Evolutionary conservation across 257 asterid species (phyloP), one percentile per base, ranked within the genome.

Genomic region (Mentha longifolia): DNA sequence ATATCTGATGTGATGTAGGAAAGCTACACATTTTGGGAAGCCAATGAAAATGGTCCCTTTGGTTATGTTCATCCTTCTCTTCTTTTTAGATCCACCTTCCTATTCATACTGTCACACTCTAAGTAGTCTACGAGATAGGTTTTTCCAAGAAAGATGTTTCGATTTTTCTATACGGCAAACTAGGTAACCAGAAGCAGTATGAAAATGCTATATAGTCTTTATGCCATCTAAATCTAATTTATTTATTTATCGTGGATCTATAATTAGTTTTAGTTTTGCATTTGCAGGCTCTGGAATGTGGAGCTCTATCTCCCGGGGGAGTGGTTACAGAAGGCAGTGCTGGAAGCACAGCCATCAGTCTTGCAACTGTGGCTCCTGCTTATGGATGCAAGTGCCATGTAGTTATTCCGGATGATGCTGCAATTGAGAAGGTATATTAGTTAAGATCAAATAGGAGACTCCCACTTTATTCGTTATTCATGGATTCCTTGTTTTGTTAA

Each of bases 341-440:
- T 41, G 98, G 98, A 77, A 94, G 98, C 87, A 89, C 96, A 0
- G 98, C 97, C 72, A 91, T 94, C 79, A 91, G 98, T 72, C 96
- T 94, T 61, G 97, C 98, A 65, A 94, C 96, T 19, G 95, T 91
- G 57, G 96, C 96, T 67, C 97, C 98, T 39, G 98, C 96, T 35
- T 89, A 82, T 80, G 97, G 97, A 74, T 94, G 98, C 77, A 87
- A 81, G 81, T 94, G 98, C 81, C 98, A 89, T 80, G 98, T 91
- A 12, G 96, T 91, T 76, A 89, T 94, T 57, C 98, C 98, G 1
- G 98, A 94, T 71, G 98, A 91, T 77, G 98, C 88, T 78, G 98
- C 98, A 47, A 82, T 93, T 22, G 98, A 93, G 85, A 93, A 91
- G 95, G 98, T 82, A 82, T 49, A 17, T 42, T 35, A 12, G 61